phyloP scores from a whole-genome alignment of 192 early-diverging fungal species.

The Coemansia sp. region DNA sequence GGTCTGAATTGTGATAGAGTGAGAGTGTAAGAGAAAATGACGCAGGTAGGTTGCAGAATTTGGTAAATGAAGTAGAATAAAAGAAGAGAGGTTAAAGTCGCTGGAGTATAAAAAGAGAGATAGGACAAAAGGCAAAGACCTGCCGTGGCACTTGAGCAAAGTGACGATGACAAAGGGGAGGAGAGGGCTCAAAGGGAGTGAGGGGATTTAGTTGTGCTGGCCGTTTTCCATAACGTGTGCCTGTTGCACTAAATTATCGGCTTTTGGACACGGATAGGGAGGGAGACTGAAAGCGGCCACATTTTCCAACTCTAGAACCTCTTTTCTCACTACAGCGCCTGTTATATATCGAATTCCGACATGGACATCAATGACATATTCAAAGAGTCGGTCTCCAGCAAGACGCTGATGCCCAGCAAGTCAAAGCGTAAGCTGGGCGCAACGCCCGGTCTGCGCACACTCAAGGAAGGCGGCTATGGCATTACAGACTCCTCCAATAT shows the following conservation, averaged over 20 bases:
- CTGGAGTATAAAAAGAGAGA: not conserved
- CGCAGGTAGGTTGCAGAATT: not conserved
- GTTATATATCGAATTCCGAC: not conserved
- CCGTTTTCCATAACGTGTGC: not conserved
- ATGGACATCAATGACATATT: constrained; percentile 57
- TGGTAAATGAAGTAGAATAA: not conserved
- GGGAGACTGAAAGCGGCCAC: not conserved
- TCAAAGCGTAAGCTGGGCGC: constrained; percentile 38
- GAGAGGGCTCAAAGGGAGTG: not conserved
- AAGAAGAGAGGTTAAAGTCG: not conserved
- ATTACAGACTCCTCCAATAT: constrained; percentile 4
- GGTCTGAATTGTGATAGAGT: not conserved
- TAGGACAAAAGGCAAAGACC: not conserved
- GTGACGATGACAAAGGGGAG: not conserved
- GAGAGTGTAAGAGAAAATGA: too few relatives aligned
- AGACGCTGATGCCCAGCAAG: constrained; percentile 22
- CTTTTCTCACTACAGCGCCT: not conserved
- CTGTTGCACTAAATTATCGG: not conserved
- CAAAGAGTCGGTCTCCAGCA: constrained; percentile 38
- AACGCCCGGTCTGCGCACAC: constrained; percentile 38
- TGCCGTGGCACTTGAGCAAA: not conserved
- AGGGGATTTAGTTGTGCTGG: not conserved
- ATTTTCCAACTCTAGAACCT: not conserved
- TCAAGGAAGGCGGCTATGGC: constrained; percentile 47
- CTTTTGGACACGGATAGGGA: not conserved